Evolutionary conservation across 2,329 filamentous ascomycete genomes (phyloP), one percentile per base, ranked within the genome.

Genomic region (Lasiodiplodia citricola): DNA sequence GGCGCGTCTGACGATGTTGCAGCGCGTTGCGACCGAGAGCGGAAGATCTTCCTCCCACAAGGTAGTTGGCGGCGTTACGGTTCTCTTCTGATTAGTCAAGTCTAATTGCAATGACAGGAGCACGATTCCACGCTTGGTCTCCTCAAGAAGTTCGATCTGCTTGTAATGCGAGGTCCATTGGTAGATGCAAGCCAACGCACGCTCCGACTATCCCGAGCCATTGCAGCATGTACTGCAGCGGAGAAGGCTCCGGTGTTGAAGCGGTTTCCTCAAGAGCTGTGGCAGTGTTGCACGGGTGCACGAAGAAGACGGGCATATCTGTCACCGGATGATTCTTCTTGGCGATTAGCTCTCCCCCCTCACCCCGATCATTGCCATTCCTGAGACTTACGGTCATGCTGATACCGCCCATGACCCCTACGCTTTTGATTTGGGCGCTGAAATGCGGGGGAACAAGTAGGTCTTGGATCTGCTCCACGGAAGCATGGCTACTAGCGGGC

Each of bases 191-290:
- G 68, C 93, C 92, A 51, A 97, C 91, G 73, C 89, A 90, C 64
- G 88, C 88, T 69, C 94, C 95, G 55, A 97, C 88, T 69, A 97
- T 83, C n/a, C 94, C 94, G 71, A 97, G 85, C 94, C 95, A 98
- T 67, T 93, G 82, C 81, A 93, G 87, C 75, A 98, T 85, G 83
- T 98, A 98, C 74, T 90, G 85, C 74, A 90, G 78, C 6, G 83
- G 79, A 21, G 74, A 80, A 55, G 83, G 72, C n/a, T 75, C 71
- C 68, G 73, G 66, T 4, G 56, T 73, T 62, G 75, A 74, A 16
- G 79, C 75, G 80, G 77, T 85, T 83, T 76, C 84, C 73, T 84
- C 84, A 87, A 98, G 92, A 65, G 92, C 92, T 72, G 95, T 91
- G 68, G 91, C 92, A 10, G 96, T 92, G 78, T 92, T 88, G 81